These are phyloP conservation scores for Arthrobotrys iridis DNA, from an alignment of 2,329 filamentous ascomycete genomes.

Conservation along the genomic window DNA sequence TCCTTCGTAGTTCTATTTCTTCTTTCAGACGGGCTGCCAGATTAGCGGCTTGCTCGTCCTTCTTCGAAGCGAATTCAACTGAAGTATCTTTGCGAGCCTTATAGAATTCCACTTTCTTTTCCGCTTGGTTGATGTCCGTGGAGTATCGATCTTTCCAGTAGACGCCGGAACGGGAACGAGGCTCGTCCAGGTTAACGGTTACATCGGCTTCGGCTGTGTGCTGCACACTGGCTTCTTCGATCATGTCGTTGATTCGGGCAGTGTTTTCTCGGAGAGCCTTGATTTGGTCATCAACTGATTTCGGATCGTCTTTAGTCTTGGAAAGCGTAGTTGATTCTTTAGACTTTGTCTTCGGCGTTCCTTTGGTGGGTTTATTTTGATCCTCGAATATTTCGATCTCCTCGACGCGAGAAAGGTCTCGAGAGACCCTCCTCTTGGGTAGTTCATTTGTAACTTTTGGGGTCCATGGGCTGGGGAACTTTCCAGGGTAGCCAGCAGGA, in stretches of 20 bases:
- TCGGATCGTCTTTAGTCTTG: constrained; percentile 13
- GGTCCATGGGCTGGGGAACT: constrained; percentile 67
- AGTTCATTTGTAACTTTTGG: constrained; percentile 60
- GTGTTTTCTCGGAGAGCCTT: constrained; percentile 56
- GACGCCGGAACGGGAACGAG: constrained; percentile 56
- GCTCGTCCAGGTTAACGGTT: constrained; percentile 56
- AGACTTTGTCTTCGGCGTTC: constrained; percentile 27
- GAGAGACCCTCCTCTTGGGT: constrained; percentile 21
- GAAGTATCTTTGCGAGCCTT: constrained; percentile 56
- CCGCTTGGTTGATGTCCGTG: constrained; percentile 56
- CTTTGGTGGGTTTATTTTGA: constrained; percentile 41
- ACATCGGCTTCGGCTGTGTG: constrained; percentile 47
- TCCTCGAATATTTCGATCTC: constrained; percentile 54
- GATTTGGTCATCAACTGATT: constrained; percentile 47
- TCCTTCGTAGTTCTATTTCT: constrained; percentile 51
- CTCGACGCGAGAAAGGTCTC: constrained; percentile 32
- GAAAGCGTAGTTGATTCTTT: constrained; percentile 20
- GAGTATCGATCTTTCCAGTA: constrained; percentile 59
- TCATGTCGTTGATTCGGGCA: constrained; percentile 56
- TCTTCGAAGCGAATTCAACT: constrained; percentile 57
- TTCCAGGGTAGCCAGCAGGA: constrained; percentile 66
- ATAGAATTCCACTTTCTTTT: constrained; percentile 57
- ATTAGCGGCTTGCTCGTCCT: constrained; percentile 57
- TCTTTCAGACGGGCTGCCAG: constrained; percentile 56
- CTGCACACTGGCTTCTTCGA: constrained; percentile 54